Evolutionary conservation across 1,139 yeast genomes (phyloP).

Genomic region (Diutina neorugosa): DNA sequence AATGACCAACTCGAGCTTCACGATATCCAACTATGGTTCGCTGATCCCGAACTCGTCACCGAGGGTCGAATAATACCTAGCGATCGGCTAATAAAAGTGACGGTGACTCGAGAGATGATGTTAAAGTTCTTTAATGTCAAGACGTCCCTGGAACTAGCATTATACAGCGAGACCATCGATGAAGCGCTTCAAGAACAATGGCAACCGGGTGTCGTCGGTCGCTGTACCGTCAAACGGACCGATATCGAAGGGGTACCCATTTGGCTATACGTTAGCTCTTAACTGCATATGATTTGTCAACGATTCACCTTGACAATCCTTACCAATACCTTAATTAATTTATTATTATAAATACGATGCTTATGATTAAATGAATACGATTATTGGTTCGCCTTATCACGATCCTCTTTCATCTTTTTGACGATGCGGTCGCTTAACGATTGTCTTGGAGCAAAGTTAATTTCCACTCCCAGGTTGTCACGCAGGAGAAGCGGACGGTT

Average conservation of each 20-base stretch:
- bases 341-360: background rate
- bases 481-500: background rate
- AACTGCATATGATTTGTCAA: background rate
- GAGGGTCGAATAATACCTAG: background rate
- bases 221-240: background rate
- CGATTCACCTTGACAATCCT: no score
- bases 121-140: background rate
- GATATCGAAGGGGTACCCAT: background rate
- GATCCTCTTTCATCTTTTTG: background rate
- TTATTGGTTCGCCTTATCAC: background rate
- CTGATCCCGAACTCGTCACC: background rate
- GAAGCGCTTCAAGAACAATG: background rate
- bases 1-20: background rate
- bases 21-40: background rate
- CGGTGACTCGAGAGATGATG: background rate
- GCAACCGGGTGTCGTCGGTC: background rate
- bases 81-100: background rate
- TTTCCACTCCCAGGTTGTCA: background rate
- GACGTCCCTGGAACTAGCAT: background rate
- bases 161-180: background rate
- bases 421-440: background rate
- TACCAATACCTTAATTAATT: no score
- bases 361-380: background rate
- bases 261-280: background rate
- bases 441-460: background rate